Percentiles rank a stretch among this genome's conserved stretches.
These are phyloP conservation scores for Macadamia tetraphylla DNA, from an alignment of 164 flowering plant species.

Conservation along the genomic window DNA sequence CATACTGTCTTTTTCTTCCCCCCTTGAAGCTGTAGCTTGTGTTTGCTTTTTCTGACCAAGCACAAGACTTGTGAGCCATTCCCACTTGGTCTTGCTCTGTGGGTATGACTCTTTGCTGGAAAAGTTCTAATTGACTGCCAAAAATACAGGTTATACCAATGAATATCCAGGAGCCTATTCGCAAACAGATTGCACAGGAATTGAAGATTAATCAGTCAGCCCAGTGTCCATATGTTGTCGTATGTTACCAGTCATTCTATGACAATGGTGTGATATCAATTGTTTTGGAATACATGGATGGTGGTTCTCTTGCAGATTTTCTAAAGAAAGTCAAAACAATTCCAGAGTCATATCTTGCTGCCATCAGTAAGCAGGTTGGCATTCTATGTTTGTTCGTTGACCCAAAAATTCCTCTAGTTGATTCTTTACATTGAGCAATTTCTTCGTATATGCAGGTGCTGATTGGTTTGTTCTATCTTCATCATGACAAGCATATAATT, in stretches of 20 bases:
- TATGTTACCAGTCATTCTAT: constrained; percentile 82
- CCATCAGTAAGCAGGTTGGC: constrained; percentile 79
- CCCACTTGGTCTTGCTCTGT: too few relatives aligned
- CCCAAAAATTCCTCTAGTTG: background rate
- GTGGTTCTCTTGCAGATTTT: constrained; percentile 92
- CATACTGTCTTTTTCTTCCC: too few relatives aligned
- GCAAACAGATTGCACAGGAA: constrained; percentile 74
- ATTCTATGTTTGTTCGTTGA: background rate
- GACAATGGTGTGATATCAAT: constrained; percentile 84
- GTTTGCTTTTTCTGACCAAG: too few relatives aligned
- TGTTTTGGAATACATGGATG: constrained; percentile 97
- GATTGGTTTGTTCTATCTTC: constrained; percentile 81
- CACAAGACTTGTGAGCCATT: too few relatives aligned
- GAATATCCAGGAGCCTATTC: constrained; percentile 65
- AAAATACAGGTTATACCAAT: constrained; percentile 69
- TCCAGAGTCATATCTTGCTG: constrained; percentile 87
- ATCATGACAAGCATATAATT: constrained; percentile 85
- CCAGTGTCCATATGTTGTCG: constrained; percentile 81
- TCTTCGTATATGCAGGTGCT: constrained; percentile 57
- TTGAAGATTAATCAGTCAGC: constrained; percentile 86
- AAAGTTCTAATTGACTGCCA: too few relatives aligned
- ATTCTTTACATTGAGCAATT: background rate
- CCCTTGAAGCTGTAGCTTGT: too few relatives aligned
- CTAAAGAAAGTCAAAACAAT: constrained; percentile 63
- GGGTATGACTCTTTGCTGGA: too few relatives aligned